These are phyloP conservation scores for Trichophyton benhamiae DNA, from an alignment of 2,329 filamentous ascomycete species.

Conservation along the genomic window DNA sequence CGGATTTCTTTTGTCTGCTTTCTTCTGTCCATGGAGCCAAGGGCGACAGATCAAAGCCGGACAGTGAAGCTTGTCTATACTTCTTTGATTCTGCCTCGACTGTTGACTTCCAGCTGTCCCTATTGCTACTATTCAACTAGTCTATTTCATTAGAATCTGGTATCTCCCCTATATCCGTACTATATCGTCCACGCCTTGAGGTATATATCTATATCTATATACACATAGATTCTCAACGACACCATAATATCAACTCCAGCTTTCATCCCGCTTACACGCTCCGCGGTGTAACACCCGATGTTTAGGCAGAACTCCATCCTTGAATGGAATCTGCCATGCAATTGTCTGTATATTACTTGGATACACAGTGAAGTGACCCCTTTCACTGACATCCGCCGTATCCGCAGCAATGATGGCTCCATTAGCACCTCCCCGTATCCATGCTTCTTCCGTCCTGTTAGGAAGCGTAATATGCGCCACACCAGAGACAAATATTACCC, in stretches of 20 bases:
- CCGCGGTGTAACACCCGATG: constrained; percentile 33
- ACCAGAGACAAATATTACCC: constrained; percentile 31
- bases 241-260: neutral
- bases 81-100: neutral
- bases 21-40: neutral
- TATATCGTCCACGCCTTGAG: neutral
- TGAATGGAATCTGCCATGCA: constrained; percentile 28
- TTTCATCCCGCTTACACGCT: constrained; percentile 21
- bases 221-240: neutral
- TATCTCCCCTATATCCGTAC: neutral
- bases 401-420: constrained; percentile 35
- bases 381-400: constrained; percentile 28
- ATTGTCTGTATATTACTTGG: constrained; percentile 29
- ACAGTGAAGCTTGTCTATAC: neutral
- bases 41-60: neutral
- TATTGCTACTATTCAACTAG: neutral
- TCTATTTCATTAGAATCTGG: too few species aligned
- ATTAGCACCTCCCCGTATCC: constrained; percentile 30
- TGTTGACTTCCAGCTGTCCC: neutral
- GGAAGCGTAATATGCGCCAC: constrained; percentile 33
- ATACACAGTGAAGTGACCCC: constrained; percentile 34
- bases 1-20: neutral
- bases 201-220: neutral
- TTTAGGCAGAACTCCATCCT: constrained; percentile 23
- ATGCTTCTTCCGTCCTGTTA: constrained; percentile 26